Percentiles rank a stretch among this genome's conserved stretches.
Conservation (phyloP, 129 eudicot genomes). For the Solidago caesia region DNA sequence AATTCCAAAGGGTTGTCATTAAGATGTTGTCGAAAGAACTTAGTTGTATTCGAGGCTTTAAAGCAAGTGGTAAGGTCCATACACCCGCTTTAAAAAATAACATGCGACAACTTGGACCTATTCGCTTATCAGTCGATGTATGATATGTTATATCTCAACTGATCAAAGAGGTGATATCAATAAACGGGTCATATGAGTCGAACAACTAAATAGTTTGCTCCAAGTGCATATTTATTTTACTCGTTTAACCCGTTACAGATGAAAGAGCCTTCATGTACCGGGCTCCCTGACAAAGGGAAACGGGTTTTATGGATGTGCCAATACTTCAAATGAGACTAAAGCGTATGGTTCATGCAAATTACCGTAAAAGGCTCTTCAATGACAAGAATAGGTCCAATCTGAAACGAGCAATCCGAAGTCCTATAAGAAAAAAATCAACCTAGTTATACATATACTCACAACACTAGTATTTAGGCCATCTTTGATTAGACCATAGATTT, state of each 20-base stretch:
- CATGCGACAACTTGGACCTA: neutral
- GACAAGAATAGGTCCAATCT: constrained; percentile 85
- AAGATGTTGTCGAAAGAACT: neutral
- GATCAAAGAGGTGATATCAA: no score
- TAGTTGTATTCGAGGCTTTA: neutral
- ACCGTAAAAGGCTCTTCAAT: constrained; percentile 95
- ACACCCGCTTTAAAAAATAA: neutral
- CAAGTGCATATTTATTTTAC: neutral
- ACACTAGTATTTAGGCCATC: constrained; percentile 2
- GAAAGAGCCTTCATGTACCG: neutral
- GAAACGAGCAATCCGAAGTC: constrained; percentile 86
- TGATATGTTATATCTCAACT: neutral
- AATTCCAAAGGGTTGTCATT: constrained; percentile 23
- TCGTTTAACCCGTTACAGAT: neutral
- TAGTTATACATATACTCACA: neutral
- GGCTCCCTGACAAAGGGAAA: neutral
- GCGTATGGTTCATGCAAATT: constrained; percentile 6
- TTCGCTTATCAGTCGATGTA: neutral
- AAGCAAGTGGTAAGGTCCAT: neutral
- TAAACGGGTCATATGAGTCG: no score
- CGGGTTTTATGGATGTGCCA: neutral
- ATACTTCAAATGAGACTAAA: neutral
- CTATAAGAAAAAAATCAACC: constrained; percentile 35
- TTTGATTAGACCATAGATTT: neutral
- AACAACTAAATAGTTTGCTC: no score